A percentile compares a stretch with the other conserved stretches of the same genome.
phyloP scores from a whole-genome alignment of 2,329 filamentous ascomycete genomes.

The Furcasterigmium furcatum region DNA sequence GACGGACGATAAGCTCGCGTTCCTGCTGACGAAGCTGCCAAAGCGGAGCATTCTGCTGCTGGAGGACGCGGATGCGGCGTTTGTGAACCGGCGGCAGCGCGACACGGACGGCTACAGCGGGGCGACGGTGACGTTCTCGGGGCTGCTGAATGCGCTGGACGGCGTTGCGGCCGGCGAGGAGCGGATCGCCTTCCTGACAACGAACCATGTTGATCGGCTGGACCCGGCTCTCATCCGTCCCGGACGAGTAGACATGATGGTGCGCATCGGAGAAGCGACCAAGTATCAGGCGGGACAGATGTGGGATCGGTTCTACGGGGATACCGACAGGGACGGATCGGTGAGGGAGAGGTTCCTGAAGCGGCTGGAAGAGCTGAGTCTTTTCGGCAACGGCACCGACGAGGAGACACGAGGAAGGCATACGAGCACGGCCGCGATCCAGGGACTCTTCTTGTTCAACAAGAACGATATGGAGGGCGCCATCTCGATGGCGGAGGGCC shows the following conservation, averaged over 20 bases:
- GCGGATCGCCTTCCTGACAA: conserved; percentile 88
- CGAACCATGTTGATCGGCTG: conserved; percentile 87
- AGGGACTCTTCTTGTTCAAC: conserved; percentile 93
- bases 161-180: conserved; percentile 95
- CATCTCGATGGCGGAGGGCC: conserved; percentile 71
- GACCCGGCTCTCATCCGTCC: conserved; percentile 88
- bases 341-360: conserved; percentile 68
- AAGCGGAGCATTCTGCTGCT: conserved; percentile 77
- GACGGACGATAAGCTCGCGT: conserved; percentile 84
- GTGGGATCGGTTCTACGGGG: conserved; percentile 94
- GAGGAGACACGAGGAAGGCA: conserved; percentile 42
- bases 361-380: conserved; percentile 64
- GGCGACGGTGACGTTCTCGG: conserved; percentile 90
- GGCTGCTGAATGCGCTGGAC: conserved; percentile 80
- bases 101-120: conserved; percentile 83
- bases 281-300: conserved; percentile 79
- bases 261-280: conserved; percentile 84
- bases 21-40: conserved; percentile 81
- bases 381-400: conserved; percentile 59
- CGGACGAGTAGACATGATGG: conserved; percentile 89
- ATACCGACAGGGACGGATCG: conserved; percentile 63
- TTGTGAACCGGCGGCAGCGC: conserved; percentile 73
- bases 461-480: conserved; percentile 88
- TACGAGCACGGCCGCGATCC: conserved; percentile 87
- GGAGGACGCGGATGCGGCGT: conserved; percentile 90